Base-by-base conservation (phyloP, 1,139 yeast species). In the Kodamaea alishanica region DNA sequence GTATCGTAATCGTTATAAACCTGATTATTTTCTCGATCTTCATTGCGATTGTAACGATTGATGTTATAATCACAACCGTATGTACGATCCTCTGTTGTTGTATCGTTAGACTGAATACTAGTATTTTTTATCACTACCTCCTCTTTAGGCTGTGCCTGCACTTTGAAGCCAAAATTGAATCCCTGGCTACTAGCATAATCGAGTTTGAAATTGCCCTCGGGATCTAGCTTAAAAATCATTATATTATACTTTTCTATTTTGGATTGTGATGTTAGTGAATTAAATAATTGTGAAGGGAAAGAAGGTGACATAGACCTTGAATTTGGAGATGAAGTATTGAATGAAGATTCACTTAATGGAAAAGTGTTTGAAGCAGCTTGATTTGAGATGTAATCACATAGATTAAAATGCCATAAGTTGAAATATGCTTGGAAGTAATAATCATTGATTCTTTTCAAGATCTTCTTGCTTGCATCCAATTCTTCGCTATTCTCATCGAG, bases 361-460 rank as follows among this genome's bases (percentile, higher is more conserved):
- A 25, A n/a, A 31, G 12, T 31, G 6, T 26, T 31, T 9, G 23
- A 8, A 4, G 8, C 30, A 8, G 22, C 22, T n/a, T 24, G 35
- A 6, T 32, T 28, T 12, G 45, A 27, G 10, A 52, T 40, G 38
- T 58, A 59, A 54, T 84, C 92, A 52, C 89, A 79, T 37, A 84
- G 61, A 52, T 84, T 84, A 54, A 81, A 82, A 56, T 84, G 88
- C 94, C 94, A 84, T 46, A 81, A 70, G 53, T 82, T 81, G 50
- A 81, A 81, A 56, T 80, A 83, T 2, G 87, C 80, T 11, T 77
- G 67, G 52, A 77, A 76, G 50, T 80, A 76, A 37, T 75, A 63
- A 48, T 80, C 86, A 52, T 79, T 78, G 38, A 73, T 58, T 40
- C 58, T 53, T 38, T 64, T 61, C 28, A 65, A 48, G 7, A 61